Evolutionary conservation across 2,329 filamentous ascomycete genomes (phyloP).

Genomic region (Colletotrichum viniferum): DNA sequence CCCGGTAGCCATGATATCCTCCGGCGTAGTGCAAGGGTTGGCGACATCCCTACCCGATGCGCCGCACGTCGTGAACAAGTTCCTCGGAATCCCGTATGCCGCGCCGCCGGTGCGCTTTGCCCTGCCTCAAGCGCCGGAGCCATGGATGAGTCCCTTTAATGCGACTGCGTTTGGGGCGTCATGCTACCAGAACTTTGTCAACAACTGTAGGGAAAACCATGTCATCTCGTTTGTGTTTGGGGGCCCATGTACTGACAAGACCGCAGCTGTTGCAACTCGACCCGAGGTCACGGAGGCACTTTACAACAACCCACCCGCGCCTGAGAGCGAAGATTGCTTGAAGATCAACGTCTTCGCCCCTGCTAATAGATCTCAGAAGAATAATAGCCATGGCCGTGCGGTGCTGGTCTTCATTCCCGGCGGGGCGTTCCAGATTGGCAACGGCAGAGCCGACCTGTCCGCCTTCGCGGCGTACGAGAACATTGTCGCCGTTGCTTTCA

Average conservation of each 20-base stretch:
- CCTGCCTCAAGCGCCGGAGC: neutral
- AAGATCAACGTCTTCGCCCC: conserved; percentile 32
- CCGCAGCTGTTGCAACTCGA: neutral
- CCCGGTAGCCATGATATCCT: neutral
- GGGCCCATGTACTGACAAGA: neutral
- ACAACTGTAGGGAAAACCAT: neutral
- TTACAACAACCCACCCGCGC: neutral
- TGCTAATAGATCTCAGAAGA: neutral
- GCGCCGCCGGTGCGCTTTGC: conserved; percentile 45
- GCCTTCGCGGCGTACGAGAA: conserved; percentile 31
- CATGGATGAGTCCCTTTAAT: neutral
- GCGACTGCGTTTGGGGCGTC: neutral
- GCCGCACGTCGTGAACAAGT: conserved; percentile 36
- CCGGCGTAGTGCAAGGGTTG: neutral
- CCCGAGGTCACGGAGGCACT: neutral
- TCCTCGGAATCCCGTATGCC: conserved; percentile 58
- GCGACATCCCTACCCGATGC: neutral
- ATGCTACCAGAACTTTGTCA: neutral
- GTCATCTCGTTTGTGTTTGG: neutral
- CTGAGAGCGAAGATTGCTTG: conserved; percentile 33
- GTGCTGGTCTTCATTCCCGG: conserved; percentile 30
- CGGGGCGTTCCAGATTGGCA: conserved; percentile 28
- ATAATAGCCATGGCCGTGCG: conserved; percentile 5
- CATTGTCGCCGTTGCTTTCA: conserved; percentile 28
- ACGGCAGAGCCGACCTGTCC: conserved; percentile 24